Conservation (phyloP, 2,329 filamentous ascomycete genomes). For the Ophioceras dolichostomum region DNA sequence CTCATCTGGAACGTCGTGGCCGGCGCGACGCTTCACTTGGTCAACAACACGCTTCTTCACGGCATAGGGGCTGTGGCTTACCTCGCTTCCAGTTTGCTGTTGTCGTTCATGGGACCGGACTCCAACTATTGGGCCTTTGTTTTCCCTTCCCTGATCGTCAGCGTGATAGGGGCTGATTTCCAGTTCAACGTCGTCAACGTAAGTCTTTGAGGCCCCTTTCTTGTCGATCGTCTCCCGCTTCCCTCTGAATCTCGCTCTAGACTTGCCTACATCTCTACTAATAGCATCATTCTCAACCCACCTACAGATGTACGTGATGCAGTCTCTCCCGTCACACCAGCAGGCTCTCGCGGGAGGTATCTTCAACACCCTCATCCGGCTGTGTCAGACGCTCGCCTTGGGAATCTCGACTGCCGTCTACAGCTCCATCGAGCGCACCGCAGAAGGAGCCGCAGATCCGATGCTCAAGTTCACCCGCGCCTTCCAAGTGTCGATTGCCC, state of each 20-base stretch:
- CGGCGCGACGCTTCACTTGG: slow-evolving; percentile 45
- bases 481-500: slow-evolving; percentile 34
- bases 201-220: slow-evolving; percentile 12
- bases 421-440: slow-evolving; percentile 28
- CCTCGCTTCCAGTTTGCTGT: slow-evolving; percentile 30
- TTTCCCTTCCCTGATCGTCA: slow-evolving; percentile 48
- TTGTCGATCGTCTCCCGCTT: background rate
- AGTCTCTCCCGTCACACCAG: slow-evolving; percentile 46
- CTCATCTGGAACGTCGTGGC: slow-evolving; percentile 52
- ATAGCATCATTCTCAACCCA: too few relatives aligned
- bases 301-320: slow-evolving; percentile 54
- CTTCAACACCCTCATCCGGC: slow-evolving; percentile 52
- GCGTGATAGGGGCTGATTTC: slow-evolving; percentile 54
- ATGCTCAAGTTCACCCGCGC: slow-evolving; percentile 37
- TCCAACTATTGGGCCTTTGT: slow-evolving; percentile 53
- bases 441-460: slow-evolving; percentile 20
- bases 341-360: slow-evolving; percentile 57
- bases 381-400: slow-evolving; percentile 46
- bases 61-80: slow-evolving; percentile 25
- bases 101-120: slow-evolving; percentile 41
- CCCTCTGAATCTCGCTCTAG: background rate
- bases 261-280: slow-evolving; percentile 1
- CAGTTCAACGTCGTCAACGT: slow-evolving; percentile 61
- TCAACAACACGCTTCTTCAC: slow-evolving; percentile 54
- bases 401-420: slow-evolving; percentile 51